A percentile compares a stretch with the other conserved stretches of the same genome.
Conservation (phyloP, 1,284 basidiomycete species). For the Ganoderma sinense region DNA sequence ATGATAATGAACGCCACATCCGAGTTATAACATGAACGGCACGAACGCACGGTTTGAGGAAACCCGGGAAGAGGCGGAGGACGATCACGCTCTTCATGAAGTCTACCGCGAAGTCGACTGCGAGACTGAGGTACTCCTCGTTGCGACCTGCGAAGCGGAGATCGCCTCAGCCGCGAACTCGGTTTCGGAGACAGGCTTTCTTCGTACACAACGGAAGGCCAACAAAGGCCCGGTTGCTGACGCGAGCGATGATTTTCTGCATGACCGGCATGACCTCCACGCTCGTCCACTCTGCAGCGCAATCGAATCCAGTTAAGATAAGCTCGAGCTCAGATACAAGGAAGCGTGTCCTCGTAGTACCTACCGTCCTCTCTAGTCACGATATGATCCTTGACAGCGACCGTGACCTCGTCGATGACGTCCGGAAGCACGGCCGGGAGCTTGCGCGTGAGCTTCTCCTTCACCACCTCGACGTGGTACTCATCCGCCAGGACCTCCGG, state of each 20-base stretch:
- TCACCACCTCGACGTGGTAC: conserved; percentile 36
- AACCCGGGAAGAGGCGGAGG: conserved; percentile 17
- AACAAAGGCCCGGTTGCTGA: conserved; percentile 54
- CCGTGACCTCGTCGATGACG: conserved; percentile 36
- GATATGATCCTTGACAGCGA: conserved; percentile 30
- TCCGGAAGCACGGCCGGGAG: conserved; percentile 33
- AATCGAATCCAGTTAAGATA: neutral
- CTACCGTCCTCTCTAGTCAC: conserved; percentile 16
- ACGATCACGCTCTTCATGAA: conserved; percentile 7
- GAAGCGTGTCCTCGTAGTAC: neutral
- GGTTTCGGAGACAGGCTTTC: too few relatives aligned
- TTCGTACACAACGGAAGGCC: conserved; percentile 44
- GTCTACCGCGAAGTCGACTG: conserved; percentile 10
- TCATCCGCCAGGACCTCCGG: conserved; percentile 30
- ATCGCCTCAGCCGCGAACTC: too few relatives aligned
- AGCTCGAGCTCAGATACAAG: neutral
- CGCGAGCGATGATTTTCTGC: conserved; percentile 19
- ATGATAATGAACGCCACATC: neutral
- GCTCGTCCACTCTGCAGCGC: conserved; percentile 13
- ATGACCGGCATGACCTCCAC: conserved; percentile 5
- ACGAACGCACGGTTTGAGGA: neutral
- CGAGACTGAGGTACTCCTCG: conserved; percentile 22
- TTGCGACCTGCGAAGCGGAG: conserved; percentile 22
- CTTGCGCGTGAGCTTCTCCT: conserved; percentile 32
- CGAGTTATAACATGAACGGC: neutral